These are phyloP conservation scores for Hylodesmum podocarpum DNA, from an alignment of 306 rosid genomes.

Conservation along the genomic window DNA sequence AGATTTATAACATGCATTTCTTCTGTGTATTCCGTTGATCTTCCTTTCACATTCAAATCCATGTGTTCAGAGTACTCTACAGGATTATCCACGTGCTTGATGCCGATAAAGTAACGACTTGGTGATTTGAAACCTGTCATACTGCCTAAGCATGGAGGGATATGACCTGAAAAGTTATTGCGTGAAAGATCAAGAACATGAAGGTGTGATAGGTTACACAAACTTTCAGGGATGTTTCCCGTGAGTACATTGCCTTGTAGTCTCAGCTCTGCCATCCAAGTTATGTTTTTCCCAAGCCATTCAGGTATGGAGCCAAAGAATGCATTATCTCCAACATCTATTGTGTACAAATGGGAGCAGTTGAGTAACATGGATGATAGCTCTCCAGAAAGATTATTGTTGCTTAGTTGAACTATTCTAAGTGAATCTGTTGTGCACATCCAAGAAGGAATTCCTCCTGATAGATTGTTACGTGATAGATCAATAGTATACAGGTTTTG, in stretches of 20 bases:
- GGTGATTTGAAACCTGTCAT: not conserved
- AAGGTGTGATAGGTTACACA: not conserved
- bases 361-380: not conserved
- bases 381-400: not conserved
- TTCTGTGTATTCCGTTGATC: not conserved
- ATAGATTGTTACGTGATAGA: not conserved
- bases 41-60: not conserved
- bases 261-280: not conserved
- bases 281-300: not conserved
- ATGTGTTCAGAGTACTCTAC: not conserved
- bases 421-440: not conserved
- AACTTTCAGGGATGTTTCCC: not conserved
- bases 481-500: not conserved
- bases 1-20: not conserved
- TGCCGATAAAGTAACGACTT: not conserved
- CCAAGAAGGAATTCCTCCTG: not conserved
- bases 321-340: not conserved
- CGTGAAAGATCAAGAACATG: not conserved
- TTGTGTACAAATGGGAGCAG: not conserved
- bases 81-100: not conserved
- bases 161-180: not conserved
- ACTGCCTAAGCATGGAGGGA: not conserved
- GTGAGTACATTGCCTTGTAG: not conserved
- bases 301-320: not conserved
- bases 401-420: not conserved